These are phyloP conservation scores for Trichosanthes cucumerina DNA, from an alignment of 306 rosid genomes.

Conservation along the genomic window DNA sequence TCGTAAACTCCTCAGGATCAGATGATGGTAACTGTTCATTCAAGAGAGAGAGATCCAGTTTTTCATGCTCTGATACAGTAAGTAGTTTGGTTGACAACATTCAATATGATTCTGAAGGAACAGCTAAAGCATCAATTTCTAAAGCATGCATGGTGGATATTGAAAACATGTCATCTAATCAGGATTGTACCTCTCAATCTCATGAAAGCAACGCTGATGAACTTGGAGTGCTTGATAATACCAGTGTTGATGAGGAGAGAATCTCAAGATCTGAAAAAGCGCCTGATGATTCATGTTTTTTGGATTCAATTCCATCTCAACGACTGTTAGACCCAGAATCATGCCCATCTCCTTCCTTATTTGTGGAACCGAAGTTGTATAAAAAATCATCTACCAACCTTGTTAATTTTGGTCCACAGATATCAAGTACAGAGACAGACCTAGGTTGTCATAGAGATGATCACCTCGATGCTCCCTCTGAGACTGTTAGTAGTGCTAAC, in stretches of 20 bases:
- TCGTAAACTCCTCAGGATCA: constrained; percentile 47
- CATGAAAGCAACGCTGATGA: constrained; percentile 17
- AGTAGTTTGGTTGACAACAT: constrained; percentile 36
- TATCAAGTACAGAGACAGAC: constrained; percentile 23
- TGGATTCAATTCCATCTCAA: constrained; percentile 22
- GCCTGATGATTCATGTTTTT: constrained; percentile 25
- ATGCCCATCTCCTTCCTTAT: constrained; percentile 15
- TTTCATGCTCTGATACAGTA: constrained; percentile 34
- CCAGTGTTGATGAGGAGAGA: constrained; percentile 24
- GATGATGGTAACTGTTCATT: constrained; percentile 48
- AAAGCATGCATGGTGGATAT: constrained; percentile 28
- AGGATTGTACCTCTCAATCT: constrained; percentile 22
- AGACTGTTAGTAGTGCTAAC: constrained; percentile 22
- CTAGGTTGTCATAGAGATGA: constrained; percentile 26
- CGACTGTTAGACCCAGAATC: constrained; percentile 27
- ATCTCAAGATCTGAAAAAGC: constrained; percentile 26
- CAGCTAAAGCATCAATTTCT: constrained; percentile 22
- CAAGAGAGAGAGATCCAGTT: constrained; percentile 38
- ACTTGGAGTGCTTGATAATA: constrained; percentile 21
- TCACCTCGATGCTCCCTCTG: constrained; percentile 19
- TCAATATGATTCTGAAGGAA: constrained; percentile 28
- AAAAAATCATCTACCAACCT: constrained; percentile 19
- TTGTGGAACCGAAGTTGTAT: constrained; percentile 20
- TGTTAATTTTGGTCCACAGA: constrained; percentile 18
- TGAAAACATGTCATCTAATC: constrained; percentile 25